Evolutionary conservation across 768 basidiomycete genomes (phyloP), one percentile per base, ranked within the genome.

Genomic region (Pulveroboletus sp.): DNA sequence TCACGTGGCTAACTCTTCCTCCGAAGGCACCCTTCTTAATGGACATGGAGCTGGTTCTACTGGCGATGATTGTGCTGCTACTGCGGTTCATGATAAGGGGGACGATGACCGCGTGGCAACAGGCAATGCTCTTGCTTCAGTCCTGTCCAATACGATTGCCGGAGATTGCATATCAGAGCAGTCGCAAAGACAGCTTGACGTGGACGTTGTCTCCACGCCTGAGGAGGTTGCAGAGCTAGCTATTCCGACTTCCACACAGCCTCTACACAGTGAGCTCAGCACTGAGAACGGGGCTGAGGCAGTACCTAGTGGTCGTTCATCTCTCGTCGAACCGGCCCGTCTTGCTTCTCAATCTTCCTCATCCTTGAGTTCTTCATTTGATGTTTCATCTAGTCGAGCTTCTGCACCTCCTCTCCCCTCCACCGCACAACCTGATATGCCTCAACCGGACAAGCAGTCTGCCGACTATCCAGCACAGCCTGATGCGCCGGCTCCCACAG

Each of bases 1-100:
- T 75, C 80, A 73, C 76, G 73, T 74, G 66, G 69, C 86, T 88
- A 69, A 89, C 71, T 67, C 58, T 65, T 71, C 39, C 58, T 57
- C 31, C 59, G 63, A 77, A 75, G 76, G 71, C 62, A 63, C 59
- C 63, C 60, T 75, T 56, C 18, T 51, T 71, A 69, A 74, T 69
- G 70, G 66, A 59, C 56, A 56, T 57, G 70, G 59, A 56, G 50
- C 54, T 54, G 65, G 60, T 61, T 55, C 73, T 64, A 67, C 61
- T 54, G 70, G 63, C 39, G 51, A 56, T 55, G 54, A 46, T 53
- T 46, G 42, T 53, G 42, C 41, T 56, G 37, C 46, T 51, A 39
- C 47, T 43, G 33, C 44, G 18, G 52, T 56, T 46, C 60, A 39
- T 57, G 54, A 51, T 52, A 8, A 21, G 10, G 55, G 49, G 51